Evolutionary conservation across 768 basidiomycete species (phyloP), one percentile per base, ranked within the genome.

Genomic region (Grammothele lineata): DNA sequence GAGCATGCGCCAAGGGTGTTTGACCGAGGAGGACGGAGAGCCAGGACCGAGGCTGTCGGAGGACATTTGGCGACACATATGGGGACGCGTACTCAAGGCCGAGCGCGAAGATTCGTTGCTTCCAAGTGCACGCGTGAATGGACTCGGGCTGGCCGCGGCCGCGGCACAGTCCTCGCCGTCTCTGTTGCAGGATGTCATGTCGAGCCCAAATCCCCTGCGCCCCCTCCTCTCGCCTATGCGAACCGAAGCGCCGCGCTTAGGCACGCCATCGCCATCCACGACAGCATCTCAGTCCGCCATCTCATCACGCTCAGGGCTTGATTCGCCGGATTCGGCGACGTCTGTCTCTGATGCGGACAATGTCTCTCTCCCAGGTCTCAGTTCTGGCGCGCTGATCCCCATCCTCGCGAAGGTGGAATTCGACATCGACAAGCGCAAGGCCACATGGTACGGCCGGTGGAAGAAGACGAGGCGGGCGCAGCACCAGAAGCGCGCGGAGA

Each of bases 351-450:
- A 53, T n/a, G 72, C 71, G 14, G 70, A 74, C 39, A 74, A 75
- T 19, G 68, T 87, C 47, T 74, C 82, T 43, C 73, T 89, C 9
- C 83, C 86, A 4, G 87, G 86, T 6, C 71, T 88, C 33, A 63
- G 65, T 46, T 80, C 82, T 5, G 64, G 77, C 38, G 77, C 83
- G 21, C 66, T 89, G 19, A 81, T 91, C 43, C 88, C 87, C 4
- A 83, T 96, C 46, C 76, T 98, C 23, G 94, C 92, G 40, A 94
- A 94, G 65, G 81, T 98, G 11, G 93, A 97, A 63, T 96, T 98
- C 57, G 92, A 96, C 62, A 85, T 98, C 56, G 94, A 96, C 65
- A 72, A 73, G 32, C 71, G 78, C 43, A 83, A 75, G 53, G 93
- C 92, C 2, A 69, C 70, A 3, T 96, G 93, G 93, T 93, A 84